Percentiles rank a stretch among this genome's conserved stretches.
Evolutionary conservation across 805 yeast genomes (phyloP).

Genomic region (Candida loeiensis): DNA sequence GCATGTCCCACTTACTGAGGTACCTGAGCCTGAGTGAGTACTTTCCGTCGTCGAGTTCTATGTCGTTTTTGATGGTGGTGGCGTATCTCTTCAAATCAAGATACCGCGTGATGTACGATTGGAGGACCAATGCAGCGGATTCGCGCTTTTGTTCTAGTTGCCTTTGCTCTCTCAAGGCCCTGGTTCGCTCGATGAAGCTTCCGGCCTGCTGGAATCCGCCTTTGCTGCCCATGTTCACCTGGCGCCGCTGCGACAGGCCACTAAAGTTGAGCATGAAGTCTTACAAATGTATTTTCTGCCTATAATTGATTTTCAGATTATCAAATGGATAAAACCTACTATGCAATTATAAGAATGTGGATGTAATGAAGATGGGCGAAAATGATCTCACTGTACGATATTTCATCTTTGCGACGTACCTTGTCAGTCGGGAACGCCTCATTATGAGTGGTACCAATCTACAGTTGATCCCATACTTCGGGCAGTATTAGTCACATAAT

Average conservation of each 20-base stretch:
- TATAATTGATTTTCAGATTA: too few species aligned
- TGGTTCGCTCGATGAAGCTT: slow-evolving; percentile 58
- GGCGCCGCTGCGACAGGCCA: slow-evolving; percentile 60
- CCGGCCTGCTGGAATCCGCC: slow-evolving; percentile 26
- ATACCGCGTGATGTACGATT: slow-evolving; percentile 43
- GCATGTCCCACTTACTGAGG: slow-evolving; percentile 1
- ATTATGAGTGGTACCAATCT: too few species aligned
- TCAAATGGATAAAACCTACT: background rate
- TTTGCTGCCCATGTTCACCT: slow-evolving; percentile 61
- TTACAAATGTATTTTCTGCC: background rate
- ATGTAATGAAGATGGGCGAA: too few species aligned
- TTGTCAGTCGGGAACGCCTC: too few species aligned
- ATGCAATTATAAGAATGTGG: background rate
- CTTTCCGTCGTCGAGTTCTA: slow-evolving; percentile 1
- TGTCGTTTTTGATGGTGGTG: background rate
- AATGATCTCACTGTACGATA: too few species aligned
- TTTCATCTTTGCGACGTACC: too few species aligned
- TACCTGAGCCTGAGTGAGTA: slow-evolving; percentile 3
- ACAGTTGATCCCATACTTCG: too few species aligned
- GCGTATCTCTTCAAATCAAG: slow-evolving; percentile 25
- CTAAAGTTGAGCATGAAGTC: slow-evolving; percentile 51
- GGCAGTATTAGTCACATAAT: too few species aligned
- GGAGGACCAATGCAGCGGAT: slow-evolving; percentile 49
- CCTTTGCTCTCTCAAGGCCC: slow-evolving; percentile 61
- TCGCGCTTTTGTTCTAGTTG: slow-evolving; percentile 51